Percentiles rank a stretch among this genome's conserved stretches.
Conservation (phyloP, 1,284 basidiomycete genomes). For the Malassezia cuniculi region DNA sequence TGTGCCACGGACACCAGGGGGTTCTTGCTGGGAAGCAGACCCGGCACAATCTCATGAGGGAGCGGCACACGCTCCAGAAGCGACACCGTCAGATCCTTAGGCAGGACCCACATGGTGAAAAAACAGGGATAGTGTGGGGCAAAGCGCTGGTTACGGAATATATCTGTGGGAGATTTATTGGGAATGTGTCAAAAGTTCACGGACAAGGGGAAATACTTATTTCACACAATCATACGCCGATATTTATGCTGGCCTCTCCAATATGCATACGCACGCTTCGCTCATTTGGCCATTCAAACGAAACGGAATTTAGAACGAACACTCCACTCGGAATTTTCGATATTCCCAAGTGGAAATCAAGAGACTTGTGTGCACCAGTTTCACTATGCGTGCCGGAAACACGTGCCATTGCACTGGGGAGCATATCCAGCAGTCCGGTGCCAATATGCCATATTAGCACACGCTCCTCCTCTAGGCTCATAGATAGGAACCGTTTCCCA, state of each 20-base stretch:
- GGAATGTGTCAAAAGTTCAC: too few species aligned
- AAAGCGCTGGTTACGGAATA: too few species aligned
- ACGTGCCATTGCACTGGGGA: constrained; percentile 81
- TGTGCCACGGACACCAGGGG: too few species aligned
- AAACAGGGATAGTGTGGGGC: too few species aligned
- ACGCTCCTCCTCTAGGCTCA: constrained; percentile 65
- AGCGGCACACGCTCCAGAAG: too few species aligned
- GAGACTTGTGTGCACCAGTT: not conserved
- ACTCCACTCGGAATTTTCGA: not conserved
- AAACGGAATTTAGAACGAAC: constrained; percentile 8
- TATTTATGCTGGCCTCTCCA: constrained; percentile 28
- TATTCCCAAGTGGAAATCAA: not conserved
- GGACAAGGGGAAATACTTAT: too few species aligned
- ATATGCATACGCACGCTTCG: constrained; percentile 28
- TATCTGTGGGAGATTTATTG: too few species aligned
- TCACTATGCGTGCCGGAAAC: constrained; percentile 59
- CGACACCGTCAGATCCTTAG: too few species aligned
- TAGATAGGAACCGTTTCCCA: constrained; percentile 72
- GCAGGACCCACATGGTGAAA: too few species aligned
- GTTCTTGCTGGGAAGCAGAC: too few species aligned
- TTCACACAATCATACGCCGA: too few species aligned
- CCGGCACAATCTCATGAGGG: not conserved
- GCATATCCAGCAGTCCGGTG: constrained; percentile 58
- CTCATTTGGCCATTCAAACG: constrained; percentile 31
- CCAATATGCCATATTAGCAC: constrained; percentile 46